Evolutionary conservation across 805 yeast genomes (phyloP), one percentile per base, ranked within the genome.

Genomic region (Kazachstania africana): DNA sequence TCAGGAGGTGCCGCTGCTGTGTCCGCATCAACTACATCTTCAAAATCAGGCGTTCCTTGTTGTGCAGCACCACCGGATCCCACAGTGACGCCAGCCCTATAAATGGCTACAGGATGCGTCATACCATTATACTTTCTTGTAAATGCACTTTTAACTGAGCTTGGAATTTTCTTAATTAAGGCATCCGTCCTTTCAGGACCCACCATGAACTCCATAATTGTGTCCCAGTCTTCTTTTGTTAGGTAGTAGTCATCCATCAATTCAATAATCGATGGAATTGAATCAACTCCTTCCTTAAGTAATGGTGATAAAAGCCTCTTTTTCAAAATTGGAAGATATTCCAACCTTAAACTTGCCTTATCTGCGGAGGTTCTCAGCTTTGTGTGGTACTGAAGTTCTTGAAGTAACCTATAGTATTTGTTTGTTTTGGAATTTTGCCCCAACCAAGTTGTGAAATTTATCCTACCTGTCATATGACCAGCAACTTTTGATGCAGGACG

Each of bases 211-310:
- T 87, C 96, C 69, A 84, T 65, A 8, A 91, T 60, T 15, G 68
- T 68, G 48, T 88, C 97, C 87, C 94, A 88, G 55, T 91, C 97
- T 36, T 87, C 94, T 46, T 74, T 79, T 6, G 94, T 80, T 24
- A 91, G 54, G 47, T 74, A 91, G 55, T 91, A 91, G 22, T 72
- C 64, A 55, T 91, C 99, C 80, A 91, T 68, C 2, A 72, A 46
- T n/a, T 64, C 62, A 29, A 91, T 74, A 3, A 80, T 78, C 3
- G 66, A 69, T 0, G 62, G 62, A 20, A 88, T 69, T 2, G 84
- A 93, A 2, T 65, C 82, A 4, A 66, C 64, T 0, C 79, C 83
- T 0, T 64, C 42, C 2, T 53, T 40, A 4, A 72, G 26, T 14
- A 91, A 45, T 0, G 94, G 94, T 8, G 58, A 47, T 14, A 77